Evolutionary conservation across 805 yeast species (phyloP), one percentile per base, ranked within the genome.

Genomic region (Candida jianshihensis): DNA sequence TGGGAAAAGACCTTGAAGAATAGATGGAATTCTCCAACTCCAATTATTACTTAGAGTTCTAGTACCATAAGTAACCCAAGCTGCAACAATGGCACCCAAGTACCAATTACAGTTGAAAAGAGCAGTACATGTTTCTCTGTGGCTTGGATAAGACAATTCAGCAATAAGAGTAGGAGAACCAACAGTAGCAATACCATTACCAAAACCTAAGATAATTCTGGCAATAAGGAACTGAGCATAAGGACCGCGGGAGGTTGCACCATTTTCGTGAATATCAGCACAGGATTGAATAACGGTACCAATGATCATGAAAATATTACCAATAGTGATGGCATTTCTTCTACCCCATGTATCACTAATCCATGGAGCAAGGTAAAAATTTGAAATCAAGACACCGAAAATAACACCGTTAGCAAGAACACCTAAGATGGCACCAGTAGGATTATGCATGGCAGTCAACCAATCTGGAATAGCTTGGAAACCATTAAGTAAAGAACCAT

Each of bases 21-120:
- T 63, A 11, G 75, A 62, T 27, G 81, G 81, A 37, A 74, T 58
- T 56, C 75, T 70, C 80, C 80, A 75, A 19, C 67, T 57, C 63
- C 67, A 65, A 26, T 57, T 49, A 31, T 47, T 31, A 18, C 38
- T 35, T 26, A 54, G 25, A 36, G 43, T 44, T 41, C 56, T 54
- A 14, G 73, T 60, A 48, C 76, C 78, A 43, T 60, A 71, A 3
- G 74, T 61, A 34, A 66, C 63, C 71, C 74, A 68, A 19, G 74
- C 71, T 7, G 78, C 72, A 32, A 73, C 51, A 37, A 71, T 49
- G n/a, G 75, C 74, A 31, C 79, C 79, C 26, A 70, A 47, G 45
- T 68, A 71, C 77, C 75, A 71, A 41, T 29, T 29, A 12, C 24
- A 29, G 24, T 29, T 29, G 31, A 29, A 29, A 11, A 29, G 19